These are phyloP conservation scores for Ogataea thermomethanolica DNA, from an alignment of 805 yeast genomes.

Conservation along the genomic window DNA sequence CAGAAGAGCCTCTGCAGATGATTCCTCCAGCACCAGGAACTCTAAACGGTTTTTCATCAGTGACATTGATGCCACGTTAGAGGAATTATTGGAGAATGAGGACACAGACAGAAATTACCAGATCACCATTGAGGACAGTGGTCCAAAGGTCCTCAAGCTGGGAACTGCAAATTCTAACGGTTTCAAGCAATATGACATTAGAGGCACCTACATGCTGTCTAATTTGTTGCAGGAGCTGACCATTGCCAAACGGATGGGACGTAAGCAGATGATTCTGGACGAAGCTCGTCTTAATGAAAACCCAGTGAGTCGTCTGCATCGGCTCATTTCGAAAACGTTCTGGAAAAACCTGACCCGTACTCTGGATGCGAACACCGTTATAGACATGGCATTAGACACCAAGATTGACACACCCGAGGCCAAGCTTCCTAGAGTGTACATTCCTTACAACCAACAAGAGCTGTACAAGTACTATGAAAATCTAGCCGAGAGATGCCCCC, in stretches of 20 bases:
- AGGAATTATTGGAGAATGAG: slow-evolving; percentile 65
- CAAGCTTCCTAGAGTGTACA: slow-evolving; percentile 70
- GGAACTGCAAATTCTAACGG: slow-evolving; percentile 88
- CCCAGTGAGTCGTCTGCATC: slow-evolving; percentile 72
- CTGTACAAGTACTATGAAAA: slow-evolving; percentile 66
- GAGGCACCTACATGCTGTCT: slow-evolving; percentile 88
- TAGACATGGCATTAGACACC: slow-evolving; percentile 71
- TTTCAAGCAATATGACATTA: slow-evolving; percentile 61
- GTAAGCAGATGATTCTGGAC: slow-evolving; percentile 73
- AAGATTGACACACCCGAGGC: slow-evolving; percentile 63
- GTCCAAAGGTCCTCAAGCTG: slow-evolving; percentile 74
- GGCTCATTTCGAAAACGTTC: slow-evolving; percentile 72
- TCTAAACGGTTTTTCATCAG: slow-evolving; percentile 61
- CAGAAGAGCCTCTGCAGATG: slow-evolving; percentile 57
- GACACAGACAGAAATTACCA: slow-evolving; percentile 85
- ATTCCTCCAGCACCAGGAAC: slow-evolving; percentile 31
- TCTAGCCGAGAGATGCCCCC: slow-evolving; percentile 53
- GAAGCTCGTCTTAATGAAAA: slow-evolving; percentile 82
- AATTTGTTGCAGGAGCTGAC: slow-evolving; percentile 86
- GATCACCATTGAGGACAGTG: slow-evolving; percentile 80
- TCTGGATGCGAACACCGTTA: slow-evolving; percentile 58
- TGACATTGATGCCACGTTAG: slow-evolving; percentile 70
- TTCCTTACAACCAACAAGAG: slow-evolving; percentile 66
- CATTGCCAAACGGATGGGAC: slow-evolving; percentile 76
- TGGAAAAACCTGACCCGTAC: slow-evolving; percentile 78